Conservation (phyloP, 495 filamentous ascomycete species). For the Neurospora africana region DNA sequence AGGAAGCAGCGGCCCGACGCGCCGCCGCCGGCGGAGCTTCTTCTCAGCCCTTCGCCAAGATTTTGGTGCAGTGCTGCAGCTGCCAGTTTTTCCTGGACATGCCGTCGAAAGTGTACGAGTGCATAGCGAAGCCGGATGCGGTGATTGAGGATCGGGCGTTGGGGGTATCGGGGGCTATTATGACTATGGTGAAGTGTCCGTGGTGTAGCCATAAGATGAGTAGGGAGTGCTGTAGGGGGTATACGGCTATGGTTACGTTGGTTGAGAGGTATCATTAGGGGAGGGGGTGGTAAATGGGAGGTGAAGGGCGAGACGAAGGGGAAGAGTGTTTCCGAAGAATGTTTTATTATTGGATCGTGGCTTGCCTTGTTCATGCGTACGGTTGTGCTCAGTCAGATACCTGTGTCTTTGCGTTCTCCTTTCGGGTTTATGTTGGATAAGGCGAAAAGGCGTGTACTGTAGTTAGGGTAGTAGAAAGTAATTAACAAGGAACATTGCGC, state of each 20-base stretch:
- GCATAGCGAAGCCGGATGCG: constrained; percentile 55
- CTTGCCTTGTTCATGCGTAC: too few species aligned
- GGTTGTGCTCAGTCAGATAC: not conserved
- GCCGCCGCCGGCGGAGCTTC: constrained; percentile 20
- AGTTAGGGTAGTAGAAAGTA: not conserved
- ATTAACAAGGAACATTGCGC: not conserved
- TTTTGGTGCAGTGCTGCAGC: constrained; percentile 71
- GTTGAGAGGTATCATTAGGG: constrained; percentile 51
- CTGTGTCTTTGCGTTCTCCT: not conserved
- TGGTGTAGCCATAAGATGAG: constrained; percentile 75
- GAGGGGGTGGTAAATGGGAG: too few species aligned
- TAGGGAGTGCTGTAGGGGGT: constrained; percentile 60
- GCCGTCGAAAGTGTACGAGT: constrained; percentile 63
- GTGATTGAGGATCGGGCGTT: constrained; percentile 36
- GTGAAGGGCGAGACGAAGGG: too few species aligned
- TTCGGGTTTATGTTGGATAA: not conserved
- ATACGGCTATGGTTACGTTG: constrained; percentile 58
- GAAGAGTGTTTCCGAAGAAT: too few species aligned
- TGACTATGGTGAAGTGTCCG: constrained; percentile 55
- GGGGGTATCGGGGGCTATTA: constrained; percentile 42
- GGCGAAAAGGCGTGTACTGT: not conserved
- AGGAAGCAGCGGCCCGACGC: constrained; percentile 6
- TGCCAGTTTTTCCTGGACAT: constrained; percentile 78
- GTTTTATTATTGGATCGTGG: too few species aligned
- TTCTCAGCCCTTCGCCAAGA: constrained; percentile 48